Evolutionary conservation across 106 monocot species (phyloP).

Genomic region (Apostasia ramifera): DNA sequence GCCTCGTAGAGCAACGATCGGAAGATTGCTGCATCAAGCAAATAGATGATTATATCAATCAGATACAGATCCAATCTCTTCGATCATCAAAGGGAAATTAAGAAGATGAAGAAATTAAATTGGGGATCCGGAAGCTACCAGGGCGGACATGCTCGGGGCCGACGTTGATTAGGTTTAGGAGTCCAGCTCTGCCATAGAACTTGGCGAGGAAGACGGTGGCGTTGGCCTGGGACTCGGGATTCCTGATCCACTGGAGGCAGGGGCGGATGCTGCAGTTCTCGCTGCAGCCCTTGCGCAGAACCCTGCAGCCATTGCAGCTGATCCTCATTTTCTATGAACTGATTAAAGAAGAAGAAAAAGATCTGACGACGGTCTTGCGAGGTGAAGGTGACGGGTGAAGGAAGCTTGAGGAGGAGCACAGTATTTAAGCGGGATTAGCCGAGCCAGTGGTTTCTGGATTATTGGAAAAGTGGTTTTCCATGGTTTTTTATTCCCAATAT

Average conservation of each 20-base stretch:
- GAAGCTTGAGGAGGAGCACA: background rate
- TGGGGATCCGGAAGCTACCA: background rate
- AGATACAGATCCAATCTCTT: background rate
- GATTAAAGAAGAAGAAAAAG: background rate
- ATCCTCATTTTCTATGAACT: conserved; percentile 22
- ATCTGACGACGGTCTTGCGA: background rate
- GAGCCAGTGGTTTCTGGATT: conserved; percentile 2
- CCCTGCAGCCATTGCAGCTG: conserved; percentile 54
- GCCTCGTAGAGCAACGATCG: conserved; percentile 54
- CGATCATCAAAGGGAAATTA: background rate
- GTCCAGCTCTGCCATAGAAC: conserved; percentile 55
- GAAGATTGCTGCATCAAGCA: conserved; percentile 30
- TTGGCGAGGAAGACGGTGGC: conserved; percentile 55
- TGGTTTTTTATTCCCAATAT: no score
- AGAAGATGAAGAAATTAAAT: background rate
- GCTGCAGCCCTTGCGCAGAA: conserved; percentile 50
- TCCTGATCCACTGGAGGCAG: conserved; percentile 44
- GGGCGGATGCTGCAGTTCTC: conserved; percentile 40
- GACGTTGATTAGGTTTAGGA: conserved; percentile 36
- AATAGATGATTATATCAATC: no score
- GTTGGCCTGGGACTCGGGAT: conserved; percentile 38
- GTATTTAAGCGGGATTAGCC: background rate
- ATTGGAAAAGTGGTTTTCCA: background rate
- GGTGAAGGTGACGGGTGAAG: background rate
- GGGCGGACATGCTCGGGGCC: conserved; percentile 32